Base-by-base conservation (phyloP, 148 eudicot species). In the Rhododendron simsii region DNA sequence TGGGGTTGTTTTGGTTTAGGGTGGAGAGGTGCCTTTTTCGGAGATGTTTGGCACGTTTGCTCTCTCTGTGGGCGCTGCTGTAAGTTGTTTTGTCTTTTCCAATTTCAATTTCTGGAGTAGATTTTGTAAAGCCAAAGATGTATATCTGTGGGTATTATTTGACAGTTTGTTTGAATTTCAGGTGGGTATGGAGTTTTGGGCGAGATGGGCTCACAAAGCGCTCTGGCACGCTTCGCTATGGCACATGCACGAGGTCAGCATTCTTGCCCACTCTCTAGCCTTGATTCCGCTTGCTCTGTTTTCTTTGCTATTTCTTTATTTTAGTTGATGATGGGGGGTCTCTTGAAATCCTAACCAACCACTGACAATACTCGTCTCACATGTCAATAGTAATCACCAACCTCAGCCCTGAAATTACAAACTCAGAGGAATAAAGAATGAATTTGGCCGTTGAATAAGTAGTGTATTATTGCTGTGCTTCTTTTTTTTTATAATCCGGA, bases 151-250 rank as follows among this genome's bases (percentile, higher is more conserved):
- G 61, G 5, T 75, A 21, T 21, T 33, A 18, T 53, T 37, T 41
- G 50, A 18, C 1, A 2, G 35, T 7, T 79, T 9, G 41, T 21
- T 80, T 2, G 53, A 67, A 6, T 91, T 61, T 16, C 88, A 97
- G 99, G 99, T 97, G 67, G 99, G 99, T 0, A 97, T 97, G 99
- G 99, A 97, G 87, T 97, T 91, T 88, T 97, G 99, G 99, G 99
- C 99, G 33, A 92, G 95, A 89, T 97, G 99, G 99, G 99, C 99
- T 41, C 99, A 97, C 83, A 88, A 83, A 87, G 99, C 95, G 77
- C 95, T 97, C 0, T 97, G 99, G 99, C 99, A 97, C 83, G 99
- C 99, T 85, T 97, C 99, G 6, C 80, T 97, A 83, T 97, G 99
- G 99, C 93, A 95, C 89, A 97, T 97, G 98, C 99, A 97, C 83